These are phyloP conservation scores for Thalassiosira hispida DNA, from an alignment of 352 stramenopile genomes.

Conservation along the genomic window DNA sequence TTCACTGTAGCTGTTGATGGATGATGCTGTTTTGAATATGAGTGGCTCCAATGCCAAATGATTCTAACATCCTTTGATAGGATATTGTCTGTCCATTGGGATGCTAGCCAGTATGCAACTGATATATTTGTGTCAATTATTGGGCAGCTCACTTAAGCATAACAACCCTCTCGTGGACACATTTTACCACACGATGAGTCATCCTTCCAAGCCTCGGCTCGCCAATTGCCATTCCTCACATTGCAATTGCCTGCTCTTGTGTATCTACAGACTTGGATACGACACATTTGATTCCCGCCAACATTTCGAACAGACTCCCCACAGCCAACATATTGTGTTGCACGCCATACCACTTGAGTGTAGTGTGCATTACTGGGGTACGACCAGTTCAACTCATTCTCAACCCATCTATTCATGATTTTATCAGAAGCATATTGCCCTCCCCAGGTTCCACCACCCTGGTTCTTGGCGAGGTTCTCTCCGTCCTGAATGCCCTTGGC, in stretches of 20 bases:
- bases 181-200: slow-evolving; percentile 8
- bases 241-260: slow-evolving; percentile 35
- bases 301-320: slow-evolving; percentile 7
- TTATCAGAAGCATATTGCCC: slow-evolving; percentile 9
- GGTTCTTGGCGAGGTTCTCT: slow-evolving; percentile 39
- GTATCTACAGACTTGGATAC: slow-evolving; percentile 44
- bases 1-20: no score
- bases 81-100: no score
- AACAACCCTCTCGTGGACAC: slow-evolving; percentile 40
- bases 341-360: slow-evolving; percentile 36
- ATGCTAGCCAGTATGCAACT: no score
- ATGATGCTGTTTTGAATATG: no score
- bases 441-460: neutral
- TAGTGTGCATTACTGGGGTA: slow-evolving; percentile 27
- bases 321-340: slow-evolving; percentile 38
- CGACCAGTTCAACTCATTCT: slow-evolving; percentile 4
- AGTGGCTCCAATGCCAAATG: no score
- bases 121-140: no score
- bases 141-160: no score
- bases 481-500: slow-evolving; percentile 14
- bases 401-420: slow-evolving; percentile 37
- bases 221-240: slow-evolving; percentile 36
- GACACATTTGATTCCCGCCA: slow-evolving; percentile 10
- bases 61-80: no score
- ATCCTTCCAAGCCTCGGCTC: slow-evolving; percentile 26